Base-by-base conservation (phyloP, 2,329 filamentous ascomycete genomes). In the Phoma sp. region DNA sequence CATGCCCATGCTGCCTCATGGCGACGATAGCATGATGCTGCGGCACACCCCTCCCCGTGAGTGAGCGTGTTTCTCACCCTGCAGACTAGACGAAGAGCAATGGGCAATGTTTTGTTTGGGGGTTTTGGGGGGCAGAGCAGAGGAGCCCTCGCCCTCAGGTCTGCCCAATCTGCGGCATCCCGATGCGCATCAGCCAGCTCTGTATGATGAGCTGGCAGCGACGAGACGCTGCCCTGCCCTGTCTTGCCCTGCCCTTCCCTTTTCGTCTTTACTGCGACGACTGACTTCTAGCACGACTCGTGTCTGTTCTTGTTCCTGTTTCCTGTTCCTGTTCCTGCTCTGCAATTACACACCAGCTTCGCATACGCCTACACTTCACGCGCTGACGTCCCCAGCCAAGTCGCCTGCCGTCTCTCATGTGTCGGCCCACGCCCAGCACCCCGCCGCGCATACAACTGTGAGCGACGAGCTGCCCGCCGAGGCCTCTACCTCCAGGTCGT, bases 21-120 rank as follows among this genome's bases (percentile, higher is more conserved):
- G 62, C 65, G 62, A 67, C 68, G 61, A 58, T 61, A 64, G 51
- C 51, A 74, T 72, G 70, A 74, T 72, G 70, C 71, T 73, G 53
- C 69, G 65, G 61, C 68, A 70, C 64, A 70, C 49, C 60, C 69
- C 82, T 63, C 82, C 83, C 74, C 80, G 85, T 88, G 86, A 73
- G 86, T 87, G 61, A 59, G 40, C 9, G 32, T n/a, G 30, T 46
- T 39, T 47, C 36, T 32, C 14, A 24, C 13, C 11, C 11, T 10
- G 14, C 40, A 54, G 27, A 7, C 27, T 9, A 29, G 6, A 29
- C 27, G 6, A 9, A 7, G 9, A 9, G 27, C 6, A 9, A 29
- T 6, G 27, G 9, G 27, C 6, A 6, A 29, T 29, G 27, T 29
- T 29, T 9, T 29, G 18, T 18, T 18, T 18, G 18, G 18, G 18